These are phyloP conservation scores for Trichoderma reesei DNA, from an alignment of 495 filamentous ascomycete genomes.

Conservation along the genomic window DNA sequence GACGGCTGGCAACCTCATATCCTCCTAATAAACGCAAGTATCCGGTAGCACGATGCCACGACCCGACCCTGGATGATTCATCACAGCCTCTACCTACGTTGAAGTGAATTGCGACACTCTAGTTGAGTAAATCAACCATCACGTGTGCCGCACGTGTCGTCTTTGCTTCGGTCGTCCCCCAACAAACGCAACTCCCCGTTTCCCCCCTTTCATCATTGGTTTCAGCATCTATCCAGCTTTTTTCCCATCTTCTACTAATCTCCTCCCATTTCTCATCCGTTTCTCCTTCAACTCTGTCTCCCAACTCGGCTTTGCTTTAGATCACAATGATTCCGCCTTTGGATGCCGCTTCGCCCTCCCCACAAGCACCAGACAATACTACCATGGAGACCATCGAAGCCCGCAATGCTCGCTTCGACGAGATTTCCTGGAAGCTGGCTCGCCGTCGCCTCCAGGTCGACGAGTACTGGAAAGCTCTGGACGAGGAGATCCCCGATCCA, in stretches of 20 bases:
- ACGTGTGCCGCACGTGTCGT: too few species aligned
- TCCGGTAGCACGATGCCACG: too few species aligned
- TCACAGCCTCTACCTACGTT: too few species aligned
- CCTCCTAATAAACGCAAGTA: too few species aligned
- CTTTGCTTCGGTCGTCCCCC: background rate
- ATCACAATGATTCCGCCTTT: background rate
- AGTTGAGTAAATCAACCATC: background rate
- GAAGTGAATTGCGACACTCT: background rate
- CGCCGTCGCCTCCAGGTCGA: background rate
- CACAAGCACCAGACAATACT: background rate
- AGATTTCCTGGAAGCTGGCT: background rate
- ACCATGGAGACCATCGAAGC: background rate
- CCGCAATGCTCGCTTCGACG: constrained; percentile 4
- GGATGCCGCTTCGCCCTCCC: background rate
- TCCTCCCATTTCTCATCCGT: background rate
- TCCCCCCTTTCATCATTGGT: too few species aligned
- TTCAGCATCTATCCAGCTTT: background rate
- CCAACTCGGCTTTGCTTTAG: too few species aligned
- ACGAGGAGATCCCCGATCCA: background rate
- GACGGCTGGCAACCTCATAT: too few species aligned
- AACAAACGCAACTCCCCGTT: background rate
- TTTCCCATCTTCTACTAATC: background rate
- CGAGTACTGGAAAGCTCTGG: background rate
- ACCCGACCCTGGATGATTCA: too few species aligned
- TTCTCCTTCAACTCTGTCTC: background rate